These are phyloP conservation scores for Fusarium oligoseptatum DNA, from an alignment of 2,329 filamentous ascomycete species.

Conservation along the genomic window DNA sequence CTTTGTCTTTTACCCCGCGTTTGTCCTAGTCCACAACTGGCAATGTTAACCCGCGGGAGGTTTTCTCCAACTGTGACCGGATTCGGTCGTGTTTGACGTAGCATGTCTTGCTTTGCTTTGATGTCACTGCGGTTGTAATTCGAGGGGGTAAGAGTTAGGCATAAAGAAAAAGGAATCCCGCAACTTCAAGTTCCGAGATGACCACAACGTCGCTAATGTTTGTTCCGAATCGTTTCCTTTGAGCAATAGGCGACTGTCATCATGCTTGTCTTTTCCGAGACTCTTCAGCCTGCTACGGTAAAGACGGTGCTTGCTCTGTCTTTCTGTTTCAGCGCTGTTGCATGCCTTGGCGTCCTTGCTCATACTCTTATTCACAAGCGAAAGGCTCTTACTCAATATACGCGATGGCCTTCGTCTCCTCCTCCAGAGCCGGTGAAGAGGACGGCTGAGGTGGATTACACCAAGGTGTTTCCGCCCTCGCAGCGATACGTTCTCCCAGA, in stretches of 20 bases:
- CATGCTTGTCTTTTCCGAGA: conserved; percentile 32
- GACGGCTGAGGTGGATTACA: conserved; percentile 39
- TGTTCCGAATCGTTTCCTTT: not conserved
- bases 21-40: conserved; percentile 25
- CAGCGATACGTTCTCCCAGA: conserved; percentile 35
- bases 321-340: conserved; percentile 18
- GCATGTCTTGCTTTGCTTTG: conserved; percentile 15
- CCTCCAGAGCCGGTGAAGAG: conserved; percentile 35
- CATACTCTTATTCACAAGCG: conserved; percentile 34
- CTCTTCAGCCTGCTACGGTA: conserved; percentile 11
- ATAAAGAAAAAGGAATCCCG: conserved; percentile 34
- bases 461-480: conserved; percentile 45
- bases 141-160: not conserved
- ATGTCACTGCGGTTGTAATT: not conserved
- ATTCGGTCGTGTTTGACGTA: conserved; percentile 19
- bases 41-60: conserved; percentile 32
- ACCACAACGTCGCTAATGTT: not conserved
- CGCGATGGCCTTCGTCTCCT: conserved; percentile 17
- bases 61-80: conserved; percentile 29
- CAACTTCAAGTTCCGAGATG: conserved; percentile 5
- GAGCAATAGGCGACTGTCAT: conserved; percentile 1
- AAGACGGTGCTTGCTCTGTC: conserved; percentile 19
- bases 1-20: conserved; percentile 34
- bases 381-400: conserved; percentile 31
- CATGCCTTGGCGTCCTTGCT: conserved; percentile 29